Evolutionary conservation across 1,284 basidiomycete species (phyloP), one percentile per base, ranked within the genome.

Genomic region (Marasmius tenuissimus): DNA sequence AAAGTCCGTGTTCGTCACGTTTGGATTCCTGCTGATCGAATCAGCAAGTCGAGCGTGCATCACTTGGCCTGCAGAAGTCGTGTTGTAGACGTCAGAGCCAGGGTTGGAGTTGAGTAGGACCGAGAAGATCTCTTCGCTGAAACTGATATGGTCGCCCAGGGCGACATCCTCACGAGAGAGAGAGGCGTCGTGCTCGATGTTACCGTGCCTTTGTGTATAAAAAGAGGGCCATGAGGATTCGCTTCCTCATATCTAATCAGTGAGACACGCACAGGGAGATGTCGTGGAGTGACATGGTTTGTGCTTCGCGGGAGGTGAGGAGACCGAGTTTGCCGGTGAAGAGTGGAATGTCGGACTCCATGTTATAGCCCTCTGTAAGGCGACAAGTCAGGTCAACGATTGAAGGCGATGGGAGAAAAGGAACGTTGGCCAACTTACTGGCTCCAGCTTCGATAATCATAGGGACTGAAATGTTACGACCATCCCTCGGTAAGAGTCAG

Each of bases 161-260:
- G 57, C 57, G 37, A 39, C 54, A 55, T 69, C 68, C 5, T 42
- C 50, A 47, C 68, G 65, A 22, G 69, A 67, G 49, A 68, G 33
- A n/a, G 67, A 69, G n/a, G 64, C 67, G 58, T 70, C 68, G 59
- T 68, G 65, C 54, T 70, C 67, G n/a, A 68, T 62, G 51, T 59
- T 61, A 7, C 60, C 63, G 60, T 70, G 69, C 0, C 67, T 69
- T 34, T 5, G 3, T 45, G 33, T 9, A 8, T 27, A 4, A 20
- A n/a, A n/a, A 27, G 11, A 55, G 33, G n/a, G 9, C 27, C 27
- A 27, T 27, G 27, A 54, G 22, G 12, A 22, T 20, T 16, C 27
- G 4, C 27, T 27, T 27, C 27, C 27, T 1, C 5, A 54, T 16
- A 2, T 42, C 18, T 22, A 35, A 6, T 7, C 16, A n/a, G 48